Evolutionary conservation across 176 grass and related monocot species (phyloP).

Genomic region (Metroxylon sagu): DNA sequence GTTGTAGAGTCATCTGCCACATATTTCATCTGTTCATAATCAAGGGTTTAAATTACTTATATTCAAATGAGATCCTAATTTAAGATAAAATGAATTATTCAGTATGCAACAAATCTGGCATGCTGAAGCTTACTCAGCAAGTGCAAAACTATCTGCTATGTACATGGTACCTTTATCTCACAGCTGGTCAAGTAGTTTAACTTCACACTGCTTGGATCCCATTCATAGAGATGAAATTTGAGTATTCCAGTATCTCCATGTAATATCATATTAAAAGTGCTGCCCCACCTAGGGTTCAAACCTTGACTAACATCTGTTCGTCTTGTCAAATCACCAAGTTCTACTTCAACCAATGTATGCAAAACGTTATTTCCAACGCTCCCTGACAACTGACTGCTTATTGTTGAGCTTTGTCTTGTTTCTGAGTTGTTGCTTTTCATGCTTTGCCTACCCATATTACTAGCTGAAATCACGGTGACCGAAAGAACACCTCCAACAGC

Average conservation of each 20-base stretch:
- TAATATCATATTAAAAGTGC: constrained; percentile 78
- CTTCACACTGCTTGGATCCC: constrained; percentile 64
- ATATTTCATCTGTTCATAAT: constrained; percentile 77
- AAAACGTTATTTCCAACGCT: constrained; percentile 19
- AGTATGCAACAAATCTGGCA: no score
- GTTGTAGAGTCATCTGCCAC: constrained; percentile 75
- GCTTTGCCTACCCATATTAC: constrained; percentile 35
- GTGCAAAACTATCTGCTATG: no score
- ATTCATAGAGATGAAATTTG: constrained; percentile 89
- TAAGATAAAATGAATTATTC: background rate
- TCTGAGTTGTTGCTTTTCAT: constrained; percentile 28
- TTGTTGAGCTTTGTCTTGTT: constrained; percentile 23
- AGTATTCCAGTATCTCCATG: constrained; percentile 76
- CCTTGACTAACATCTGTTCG: constrained; percentile 61
- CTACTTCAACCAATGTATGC: constrained; percentile 76
- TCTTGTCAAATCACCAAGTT: constrained; percentile 73
- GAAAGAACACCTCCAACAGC: constrained; percentile 69
- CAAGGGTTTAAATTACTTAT: constrained; percentile 9
- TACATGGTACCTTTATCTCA: constrained; percentile 71
- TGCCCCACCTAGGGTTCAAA: constrained; percentile 61
- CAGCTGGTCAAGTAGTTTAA: constrained; percentile 77
- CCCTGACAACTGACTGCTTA: constrained; percentile 18
- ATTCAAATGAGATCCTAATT: constrained; percentile 12
- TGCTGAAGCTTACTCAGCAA: no score
- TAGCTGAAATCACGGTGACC: constrained; percentile 81